These are phyloP conservation scores for Lactuca saligna DNA, from an alignment of 129 eudicot species.

Conservation along the genomic window DNA sequence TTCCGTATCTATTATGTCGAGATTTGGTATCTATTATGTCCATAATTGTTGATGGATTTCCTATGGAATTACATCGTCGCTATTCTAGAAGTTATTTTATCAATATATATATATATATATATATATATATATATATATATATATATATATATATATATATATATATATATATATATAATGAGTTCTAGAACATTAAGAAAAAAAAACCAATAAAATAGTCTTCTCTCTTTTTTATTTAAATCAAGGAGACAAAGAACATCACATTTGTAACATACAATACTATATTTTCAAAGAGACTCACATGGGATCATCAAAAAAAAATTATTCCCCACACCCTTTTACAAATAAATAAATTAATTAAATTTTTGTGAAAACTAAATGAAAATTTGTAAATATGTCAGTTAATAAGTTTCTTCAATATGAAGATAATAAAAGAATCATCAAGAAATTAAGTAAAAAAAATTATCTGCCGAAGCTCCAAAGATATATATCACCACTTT, in stretches of 20 bases:
- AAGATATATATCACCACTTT: constrained; percentile 49
- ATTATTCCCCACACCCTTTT: constrained; percentile 38
- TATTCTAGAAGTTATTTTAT: too few species aligned
- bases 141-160: neutral
- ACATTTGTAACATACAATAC: constrained; percentile 27
- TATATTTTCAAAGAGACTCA: constrained; percentile 33
- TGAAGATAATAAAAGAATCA: constrained; percentile 37
- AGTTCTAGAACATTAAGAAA: constrained; percentile 8
- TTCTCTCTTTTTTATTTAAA: constrained; percentile 19
- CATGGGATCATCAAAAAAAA: constrained; percentile 35
- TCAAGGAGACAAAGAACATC: constrained; percentile 36
- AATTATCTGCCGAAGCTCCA: constrained; percentile 75
- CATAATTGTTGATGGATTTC: too few species aligned
- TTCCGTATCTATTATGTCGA: too few species aligned
- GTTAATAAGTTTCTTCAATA: constrained; percentile 32
- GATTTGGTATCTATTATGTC: too few species aligned
- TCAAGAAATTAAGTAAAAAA: constrained; percentile 5
- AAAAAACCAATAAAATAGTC: constrained; percentile 8
- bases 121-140: too few species aligned
- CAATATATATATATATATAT: too few species aligned
- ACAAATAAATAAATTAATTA: constrained; percentile 16
- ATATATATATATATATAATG: constrained; percentile 3
- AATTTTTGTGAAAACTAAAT: constrained; percentile 20
- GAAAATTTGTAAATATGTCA: constrained; percentile 21
- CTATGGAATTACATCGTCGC: too few species aligned